Base-by-base conservation (phyloP, 352 stramenopile genomes). In the Globisporangium perplexum region DNA sequence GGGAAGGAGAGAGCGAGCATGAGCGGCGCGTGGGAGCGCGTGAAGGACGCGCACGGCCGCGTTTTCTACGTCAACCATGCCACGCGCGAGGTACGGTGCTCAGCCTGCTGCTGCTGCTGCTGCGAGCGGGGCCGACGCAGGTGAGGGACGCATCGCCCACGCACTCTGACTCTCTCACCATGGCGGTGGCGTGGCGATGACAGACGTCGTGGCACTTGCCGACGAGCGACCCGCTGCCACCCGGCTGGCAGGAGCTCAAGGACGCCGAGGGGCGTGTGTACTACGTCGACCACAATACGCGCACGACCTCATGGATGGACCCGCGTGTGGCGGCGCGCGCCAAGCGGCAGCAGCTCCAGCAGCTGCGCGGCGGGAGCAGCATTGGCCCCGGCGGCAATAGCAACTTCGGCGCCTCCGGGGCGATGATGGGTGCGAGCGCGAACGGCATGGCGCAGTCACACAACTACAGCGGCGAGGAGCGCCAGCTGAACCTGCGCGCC, bases 21-120 rank as follows among this genome's bases (percentile, higher is more conserved):
- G 38, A 47, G 28, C 33, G 63, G 69, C 53, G 70, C 67, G 47
- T 94, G 83, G 83, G 69, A 90, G 68, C 81, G 82, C 65, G 76
- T 92, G 44, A 65, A 83, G 62, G 81, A 94, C 74, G 68, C 81
- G n/a, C 74, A 84, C 35, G 83, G 83, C 5, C 79, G 80, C 53
- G 86, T 88, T 41, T 94, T 94, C 63, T 94, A 92, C 63, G 83
- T 94, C 26, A 94, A 94, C 62, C 81, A 92, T 62, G 59, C 47
- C 24, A 92, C 83, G 28, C 73, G 79, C 18, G 78, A 94, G 82
- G 82, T 93, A 39, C 61, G 65, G 58, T 42, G 41, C 8, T 11
- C 30, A 33, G n/a, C n/a, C n/a, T n/a, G n/a, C n/a, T n/a, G n/a
- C 30, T 12, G 30, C 11, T 17, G 33, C 14, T 30, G 26, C 5